Evolutionary conservation across 768 basidiomycete genomes (phyloP), one percentile per base, ranked within the genome.

Genomic region (Chlorophyllum brunneum): DNA sequence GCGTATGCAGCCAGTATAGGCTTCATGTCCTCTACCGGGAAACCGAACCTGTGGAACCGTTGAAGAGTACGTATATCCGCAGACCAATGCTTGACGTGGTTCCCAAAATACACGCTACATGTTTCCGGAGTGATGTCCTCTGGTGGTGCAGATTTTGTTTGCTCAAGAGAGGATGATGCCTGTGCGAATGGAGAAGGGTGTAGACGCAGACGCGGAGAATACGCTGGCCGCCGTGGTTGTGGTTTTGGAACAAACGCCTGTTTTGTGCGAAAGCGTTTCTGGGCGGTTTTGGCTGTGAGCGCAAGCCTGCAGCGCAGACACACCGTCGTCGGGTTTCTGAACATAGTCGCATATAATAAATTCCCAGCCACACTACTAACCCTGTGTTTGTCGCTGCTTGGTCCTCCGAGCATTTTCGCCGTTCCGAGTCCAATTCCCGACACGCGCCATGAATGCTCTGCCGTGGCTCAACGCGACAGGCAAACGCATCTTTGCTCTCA

Each of bases 401-500:
- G n/a, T n/a, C n/a, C n/a, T n/a, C n/a, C n/a, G n/a, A n/a, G n/a
- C n/a, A n/a, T 37, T 37, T 37, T 23, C 41, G 23, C 41, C 41
- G 4, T n/a, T 4, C 22, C 29, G 16, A 20, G 43, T 31, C 43
- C 51, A 69, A 67, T 22, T 67, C 66, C 1, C 55, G 57, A 29
- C 68, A 64, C 24, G 59, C 15, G 30, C 15, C 61, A 61, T 27
- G 34, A 41, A 37, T 38, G 46, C 31, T 26, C 34, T 36, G 26
- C 49, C 31, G 50, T 31, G 33, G 53, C 51, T 33, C 47, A 48
- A 16, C 37, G 36, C 48, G 7, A 40, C 48, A 13, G 48, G 48
- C n/a, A 49, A 49, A 13, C 79, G 82, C 46, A 67, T 90, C n/a
- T 70, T 74, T 11, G 72, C 79, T n/a, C 73, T 93, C 56, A 77